Percentiles rank a stretch among this genome's conserved stretches.
Conservation (phyloP, 306 rosid species). For the Cucurbita argyrosperma region DNA sequence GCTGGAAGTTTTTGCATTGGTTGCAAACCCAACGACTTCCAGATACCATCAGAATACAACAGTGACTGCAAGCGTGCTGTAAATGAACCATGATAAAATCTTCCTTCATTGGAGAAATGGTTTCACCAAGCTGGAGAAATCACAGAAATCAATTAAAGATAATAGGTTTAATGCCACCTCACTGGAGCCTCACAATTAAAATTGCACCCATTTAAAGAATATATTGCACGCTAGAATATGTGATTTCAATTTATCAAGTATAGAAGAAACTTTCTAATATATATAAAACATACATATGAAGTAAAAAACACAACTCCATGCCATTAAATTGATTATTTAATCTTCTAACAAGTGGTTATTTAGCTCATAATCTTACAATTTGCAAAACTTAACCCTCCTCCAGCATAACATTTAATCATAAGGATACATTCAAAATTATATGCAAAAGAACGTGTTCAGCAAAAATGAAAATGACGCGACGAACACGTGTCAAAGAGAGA, state of each 20-base stretch:
- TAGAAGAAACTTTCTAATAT: background rate
- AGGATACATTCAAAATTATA: background rate
- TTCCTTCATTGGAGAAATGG: conserved; percentile 94
- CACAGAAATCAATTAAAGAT: conserved; percentile 10
- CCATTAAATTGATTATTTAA: background rate
- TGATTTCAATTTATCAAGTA: background rate
- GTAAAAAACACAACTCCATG: background rate
- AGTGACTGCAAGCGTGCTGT: conserved; percentile 70
- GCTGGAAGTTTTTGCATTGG: conserved; percentile 82
- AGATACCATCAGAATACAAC: conserved; percentile 76
- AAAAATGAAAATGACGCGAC: background rate
- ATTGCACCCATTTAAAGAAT: background rate
- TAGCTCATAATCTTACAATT: background rate
- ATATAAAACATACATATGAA: background rate
- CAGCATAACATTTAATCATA: background rate
- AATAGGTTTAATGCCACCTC: background rate
- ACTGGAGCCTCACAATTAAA: background rate
- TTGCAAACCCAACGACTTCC: conserved; percentile 82
- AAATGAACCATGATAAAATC: conserved; percentile 98
- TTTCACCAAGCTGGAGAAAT: conserved; percentile 82
- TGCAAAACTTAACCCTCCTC: background rate
- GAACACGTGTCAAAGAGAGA: background rate
- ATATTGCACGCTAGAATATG: background rate
- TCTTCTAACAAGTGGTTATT: background rate
- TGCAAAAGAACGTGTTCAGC: background rate